These are phyloP conservation scores for Cytospora piceicola DNA, from an alignment of 2,329 filamentous ascomycete species.

Conservation along the genomic window DNA sequence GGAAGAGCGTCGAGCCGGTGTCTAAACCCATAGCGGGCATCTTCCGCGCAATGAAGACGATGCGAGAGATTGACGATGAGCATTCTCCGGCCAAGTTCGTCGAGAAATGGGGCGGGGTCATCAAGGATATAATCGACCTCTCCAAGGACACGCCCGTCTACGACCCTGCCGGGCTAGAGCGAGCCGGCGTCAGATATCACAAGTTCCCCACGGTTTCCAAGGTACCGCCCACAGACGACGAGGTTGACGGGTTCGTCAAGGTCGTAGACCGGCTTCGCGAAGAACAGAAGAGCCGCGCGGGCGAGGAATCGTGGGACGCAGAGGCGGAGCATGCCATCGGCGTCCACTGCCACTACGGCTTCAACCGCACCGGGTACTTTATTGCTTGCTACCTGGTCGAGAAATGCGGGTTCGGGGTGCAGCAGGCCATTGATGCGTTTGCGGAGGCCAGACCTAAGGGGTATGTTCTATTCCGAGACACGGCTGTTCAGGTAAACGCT, in stretches of 20 bases:
- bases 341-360: conserved; percentile 95
- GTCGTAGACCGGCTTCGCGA: conserved; percentile 64
- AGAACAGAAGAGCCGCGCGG: conserved; percentile 53
- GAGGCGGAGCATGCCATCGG: conserved; percentile 61
- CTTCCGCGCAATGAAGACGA: conserved; percentile 90
- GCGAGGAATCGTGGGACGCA: conserved; percentile 46
- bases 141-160: conserved; percentile 91
- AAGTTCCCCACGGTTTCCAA: conserved; percentile 95
- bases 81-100: conserved; percentile 79
- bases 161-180: conserved; percentile 71
- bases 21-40: conserved; percentile 76
- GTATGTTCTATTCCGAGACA: neutral
- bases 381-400: conserved; percentile 91
- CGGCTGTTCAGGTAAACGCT: neutral
- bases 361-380: conserved; percentile 92
- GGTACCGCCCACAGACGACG: conserved; percentile 69
- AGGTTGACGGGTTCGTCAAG: conserved; percentile 58
- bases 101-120: conserved; percentile 64
- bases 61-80: conserved; percentile 82
- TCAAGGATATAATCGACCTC: conserved; percentile 85
- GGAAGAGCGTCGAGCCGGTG: conserved; percentile 78
- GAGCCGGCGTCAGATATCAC: conserved; percentile 70
- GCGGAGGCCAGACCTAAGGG: conserved; percentile 73
- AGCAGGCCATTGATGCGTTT: conserved; percentile 81
- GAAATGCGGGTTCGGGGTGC: conserved; percentile 69